Evolutionary conservation across 441 rosid species (phyloP).

Genomic region (Adansonia rubrostipa): DNA sequence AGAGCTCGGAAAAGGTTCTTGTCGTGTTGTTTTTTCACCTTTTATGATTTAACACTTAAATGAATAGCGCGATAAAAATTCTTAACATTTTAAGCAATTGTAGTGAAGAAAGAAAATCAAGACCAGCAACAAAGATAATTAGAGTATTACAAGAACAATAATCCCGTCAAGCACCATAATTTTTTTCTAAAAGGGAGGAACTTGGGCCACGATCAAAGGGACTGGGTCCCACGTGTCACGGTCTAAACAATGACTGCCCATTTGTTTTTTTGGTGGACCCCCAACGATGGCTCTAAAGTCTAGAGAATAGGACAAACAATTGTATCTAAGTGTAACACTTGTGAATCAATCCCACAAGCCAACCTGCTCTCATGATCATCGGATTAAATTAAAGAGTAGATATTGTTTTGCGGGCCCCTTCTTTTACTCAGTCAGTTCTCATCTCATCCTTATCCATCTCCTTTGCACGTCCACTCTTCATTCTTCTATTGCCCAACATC

Average conservation of each 20-base stretch:
- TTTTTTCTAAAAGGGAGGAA: not conserved
- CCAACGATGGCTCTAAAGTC: conserved; percentile 16
- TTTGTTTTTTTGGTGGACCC: conserved; percentile 21
- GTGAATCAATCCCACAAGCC: conserved; percentile 28
- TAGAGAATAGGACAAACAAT: conserved; percentile 35
- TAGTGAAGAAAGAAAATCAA: no score
- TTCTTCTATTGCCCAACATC: conserved; percentile 20
- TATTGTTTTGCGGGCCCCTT: conserved; percentile 45
- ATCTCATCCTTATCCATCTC: conserved; percentile 52
- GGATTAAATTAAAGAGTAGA: conserved; percentile 17
- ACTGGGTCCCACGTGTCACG: conserved; percentile 28
- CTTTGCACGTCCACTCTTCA: conserved; percentile 27
- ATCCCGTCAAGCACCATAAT: not conserved
- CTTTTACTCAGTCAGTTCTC: conserved; percentile 20
- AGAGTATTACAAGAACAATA: no score
- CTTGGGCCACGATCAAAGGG: not conserved
- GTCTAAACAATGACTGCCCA: not conserved
- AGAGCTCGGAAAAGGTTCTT: no score
- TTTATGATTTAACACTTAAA: no score
- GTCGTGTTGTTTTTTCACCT: no score
- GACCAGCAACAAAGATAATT: no score
- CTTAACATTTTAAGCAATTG: no score
- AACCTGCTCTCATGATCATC: conserved; percentile 5
- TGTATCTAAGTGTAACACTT: conserved; percentile 26
- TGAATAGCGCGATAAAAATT: no score